These are phyloP conservation scores for Colletotrichum navitas DNA, from an alignment of 2,329 filamentous ascomycete species.

Conservation along the genomic window DNA sequence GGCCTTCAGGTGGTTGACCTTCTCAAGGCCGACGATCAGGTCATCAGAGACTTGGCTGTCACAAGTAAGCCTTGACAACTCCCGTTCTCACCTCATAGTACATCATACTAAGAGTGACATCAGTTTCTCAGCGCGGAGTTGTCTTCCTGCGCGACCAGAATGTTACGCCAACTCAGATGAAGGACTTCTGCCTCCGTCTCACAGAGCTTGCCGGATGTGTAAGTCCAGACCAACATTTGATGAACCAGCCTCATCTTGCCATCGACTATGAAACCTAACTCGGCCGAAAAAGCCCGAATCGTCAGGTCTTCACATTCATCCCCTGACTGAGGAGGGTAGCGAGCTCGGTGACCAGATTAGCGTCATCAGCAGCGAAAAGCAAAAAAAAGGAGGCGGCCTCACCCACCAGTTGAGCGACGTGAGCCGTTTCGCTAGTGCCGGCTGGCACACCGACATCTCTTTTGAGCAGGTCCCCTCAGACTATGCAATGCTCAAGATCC, in stretches of 20 bases:
- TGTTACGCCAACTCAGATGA: conserved; percentile 53
- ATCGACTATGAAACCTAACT: conserved; percentile 12
- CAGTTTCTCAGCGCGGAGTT: conserved; percentile 54
- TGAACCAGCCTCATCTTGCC: not conserved
- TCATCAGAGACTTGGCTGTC: conserved; percentile 66
- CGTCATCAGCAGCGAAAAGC: conserved; percentile 68
- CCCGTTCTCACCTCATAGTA: not conserved
- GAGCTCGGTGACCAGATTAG: conserved; percentile 68
- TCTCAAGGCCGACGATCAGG: conserved; percentile 56
- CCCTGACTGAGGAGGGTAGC: conserved; percentile 64
- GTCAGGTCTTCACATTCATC: conserved; percentile 67
- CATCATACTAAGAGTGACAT: conserved; percentile 18
- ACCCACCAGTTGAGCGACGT: conserved; percentile 65
- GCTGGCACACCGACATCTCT: conserved; percentile 53
- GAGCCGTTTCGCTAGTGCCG: conserved; percentile 58
- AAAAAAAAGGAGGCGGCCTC: conserved; percentile 65
- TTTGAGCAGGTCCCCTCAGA: conserved; percentile 61
- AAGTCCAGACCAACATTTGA: conserved; percentile 11
- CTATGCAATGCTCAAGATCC: conserved; percentile 61
- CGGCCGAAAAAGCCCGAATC: conserved; percentile 53
- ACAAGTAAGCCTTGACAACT: conserved; percentile 49
- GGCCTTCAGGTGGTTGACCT: conserved; percentile 53
- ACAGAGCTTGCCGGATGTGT: conserved; percentile 50
- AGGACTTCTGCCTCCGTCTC: conserved; percentile 53
- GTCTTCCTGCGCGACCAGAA: conserved; percentile 54